Conservation (phyloP, 805 yeast genomes). For the Pichia paraexigua region DNA sequence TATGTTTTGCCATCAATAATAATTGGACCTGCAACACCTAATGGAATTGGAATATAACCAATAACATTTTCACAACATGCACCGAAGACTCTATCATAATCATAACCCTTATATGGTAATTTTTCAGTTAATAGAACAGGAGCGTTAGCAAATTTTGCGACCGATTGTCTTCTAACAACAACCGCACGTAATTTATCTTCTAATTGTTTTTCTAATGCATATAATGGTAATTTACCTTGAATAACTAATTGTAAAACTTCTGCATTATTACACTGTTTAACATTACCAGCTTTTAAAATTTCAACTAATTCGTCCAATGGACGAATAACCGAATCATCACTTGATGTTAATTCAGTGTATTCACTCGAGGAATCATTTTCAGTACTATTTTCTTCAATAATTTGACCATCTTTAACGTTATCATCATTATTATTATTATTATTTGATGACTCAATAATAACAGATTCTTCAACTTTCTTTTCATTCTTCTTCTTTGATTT, state of each 20-base stretch:
- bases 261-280: conserved; percentile 55
- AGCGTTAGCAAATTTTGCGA: conserved; percentile 73
- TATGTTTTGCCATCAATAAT: conserved; percentile 80
- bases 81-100: conserved; percentile 93
- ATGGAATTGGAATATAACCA: conserved; percentile 93
- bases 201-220: conserved; percentile 89
- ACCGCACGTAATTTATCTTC: conserved; percentile 91
- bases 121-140: conserved; percentile 65
- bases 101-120: conserved; percentile 77
- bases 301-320: conserved; percentile 59
- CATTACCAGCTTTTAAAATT: conserved; percentile 61
- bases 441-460: not conserved
- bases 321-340: conserved; percentile 21
- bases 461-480: not conserved
- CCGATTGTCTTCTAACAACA: conserved; percentile 83
- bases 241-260: conserved; percentile 69
- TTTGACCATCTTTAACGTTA: conserved; percentile 30
- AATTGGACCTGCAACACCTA: conserved; percentile 97
- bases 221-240: conserved; percentile 76
- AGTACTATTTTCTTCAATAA: conserved; percentile 21
- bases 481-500: conserved; percentile 1
- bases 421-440: conserved; percentile 10
- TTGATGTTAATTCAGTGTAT: conserved; percentile 5
- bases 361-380: conserved; percentile 21
- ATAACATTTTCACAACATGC: conserved; percentile 99